A percentile compares a stretch with the other conserved stretches of the same genome.
Conservation (phyloP, 2,329 filamentous ascomycete species). For the Cladorrhinum sp. region DNA sequence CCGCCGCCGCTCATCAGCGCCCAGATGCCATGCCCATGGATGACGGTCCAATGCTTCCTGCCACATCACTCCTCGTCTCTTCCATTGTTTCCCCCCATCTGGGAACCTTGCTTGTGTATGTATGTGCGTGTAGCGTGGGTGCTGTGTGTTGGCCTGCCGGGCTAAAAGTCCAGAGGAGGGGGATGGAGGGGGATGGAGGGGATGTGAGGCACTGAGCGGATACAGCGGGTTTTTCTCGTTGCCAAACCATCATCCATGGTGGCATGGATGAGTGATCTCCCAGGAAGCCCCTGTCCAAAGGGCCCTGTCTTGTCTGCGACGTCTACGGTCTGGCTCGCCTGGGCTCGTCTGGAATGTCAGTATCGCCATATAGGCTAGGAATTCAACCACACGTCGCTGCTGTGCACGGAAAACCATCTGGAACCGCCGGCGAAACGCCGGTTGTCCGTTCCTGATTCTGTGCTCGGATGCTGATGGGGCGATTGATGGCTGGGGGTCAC, state of each 20-base stretch:
- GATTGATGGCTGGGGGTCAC: constrained; percentile 8
- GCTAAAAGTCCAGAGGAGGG: not conserved
- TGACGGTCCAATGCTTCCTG: not conserved
- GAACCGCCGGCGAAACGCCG: constrained; percentile 12
- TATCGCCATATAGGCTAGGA: constrained; percentile 22
- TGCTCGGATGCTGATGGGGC: not conserved
- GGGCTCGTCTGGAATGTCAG: constrained; percentile 19
- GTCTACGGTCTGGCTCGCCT: constrained; percentile 8
- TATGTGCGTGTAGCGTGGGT: not conserved
- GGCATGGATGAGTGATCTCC: not conserved
- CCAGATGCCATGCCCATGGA: not conserved
- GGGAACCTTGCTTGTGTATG: not conserved
- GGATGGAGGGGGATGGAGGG: not conserved
- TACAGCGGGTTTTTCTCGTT: not conserved
- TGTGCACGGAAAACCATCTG: constrained; percentile 10
- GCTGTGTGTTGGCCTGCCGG: not conserved
- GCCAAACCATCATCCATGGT: not conserved
- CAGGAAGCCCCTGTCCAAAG: constrained; percentile 10
- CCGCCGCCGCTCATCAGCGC: not conserved
- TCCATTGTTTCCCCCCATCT: not conserved
- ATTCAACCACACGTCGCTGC: constrained; percentile 8
- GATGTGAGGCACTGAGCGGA: too few species aligned
- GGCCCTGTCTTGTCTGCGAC: constrained; percentile 5
- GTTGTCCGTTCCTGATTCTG: not conserved
- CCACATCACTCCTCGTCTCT: not conserved